These are phyloP conservation scores for Stereum hirsutum DNA, from an alignment of 1,284 basidiomycete species.

Conservation along the genomic window DNA sequence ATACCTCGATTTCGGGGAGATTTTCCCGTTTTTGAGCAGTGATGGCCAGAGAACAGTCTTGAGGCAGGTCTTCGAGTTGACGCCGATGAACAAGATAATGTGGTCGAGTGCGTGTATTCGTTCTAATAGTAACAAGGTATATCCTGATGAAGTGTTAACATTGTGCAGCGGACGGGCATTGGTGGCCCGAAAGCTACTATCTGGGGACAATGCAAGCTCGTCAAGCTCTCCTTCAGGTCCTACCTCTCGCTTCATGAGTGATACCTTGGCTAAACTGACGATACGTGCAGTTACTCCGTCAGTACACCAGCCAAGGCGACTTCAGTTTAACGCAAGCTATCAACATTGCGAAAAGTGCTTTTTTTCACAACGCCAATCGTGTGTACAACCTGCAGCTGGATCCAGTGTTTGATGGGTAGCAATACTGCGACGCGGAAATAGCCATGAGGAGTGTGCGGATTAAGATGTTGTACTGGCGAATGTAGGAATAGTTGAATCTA, in stretches of 20 bases:
- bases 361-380: constrained; percentile 52
- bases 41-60: constrained; percentile 26
- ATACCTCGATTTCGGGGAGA: constrained; percentile 70
- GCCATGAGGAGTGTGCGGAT: too few relatives aligned
- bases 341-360: constrained; percentile 34
- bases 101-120: constrained; percentile 57
- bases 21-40: constrained; percentile 51
- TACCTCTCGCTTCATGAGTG: background rate
- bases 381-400: constrained; percentile 41
- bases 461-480: too few relatives aligned
- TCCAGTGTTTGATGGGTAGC: background rate
- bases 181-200: constrained; percentile 72
- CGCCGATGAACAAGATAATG: constrained; percentile 67
- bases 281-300: constrained; percentile 35
- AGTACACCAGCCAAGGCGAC: constrained; percentile 32
- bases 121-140: background rate
- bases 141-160: constrained; percentile 2
- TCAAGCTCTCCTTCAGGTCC: constrained; percentile 47
- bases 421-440: too few relatives aligned
- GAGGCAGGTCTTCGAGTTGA: constrained; percentile 55
- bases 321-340: constrained; percentile 41
- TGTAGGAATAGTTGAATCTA: too few relatives aligned
- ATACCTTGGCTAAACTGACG: background rate
- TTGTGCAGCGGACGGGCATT: constrained; percentile 58
- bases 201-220: constrained; percentile 56